Evolutionary conservation across 371 early-diverging fungal species (phyloP), one percentile per base, ranked within the genome.

Genomic region (Chytridiales sp.): DNA sequence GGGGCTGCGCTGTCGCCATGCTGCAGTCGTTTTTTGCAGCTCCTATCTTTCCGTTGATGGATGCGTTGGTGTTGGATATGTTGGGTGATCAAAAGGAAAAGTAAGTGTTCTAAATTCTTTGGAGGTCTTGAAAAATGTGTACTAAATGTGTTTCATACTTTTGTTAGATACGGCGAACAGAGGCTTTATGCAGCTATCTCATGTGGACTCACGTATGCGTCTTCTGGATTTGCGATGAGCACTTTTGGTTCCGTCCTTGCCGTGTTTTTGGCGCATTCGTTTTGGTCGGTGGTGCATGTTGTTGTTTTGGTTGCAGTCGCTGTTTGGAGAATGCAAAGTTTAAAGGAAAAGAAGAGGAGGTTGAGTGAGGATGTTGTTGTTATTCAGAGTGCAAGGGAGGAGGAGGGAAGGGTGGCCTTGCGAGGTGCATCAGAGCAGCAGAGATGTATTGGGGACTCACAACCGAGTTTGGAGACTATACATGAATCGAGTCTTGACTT

Each of bases 21-120:
- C n/a, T 22, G 15, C 52, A 51, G 22, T 51, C 52, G 4, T 51
- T 51, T 36, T 51, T 51, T 36, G 52, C 13, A 17, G 52, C 52
- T 3, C 52, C 52, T 3, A 11, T 51, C 6, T 51, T 51, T 24
- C 35, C 52, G 11, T 36, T 51, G 19, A 11, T 51, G n/a, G 52
- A 51, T 24, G 52, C 52, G n/a, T 22, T 51, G 35, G 36, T 51
- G 8, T 22, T 51, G 35, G 52, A 51, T 36, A 19, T 35, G 5
- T 24, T 51, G 5, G 52, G 36, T 9, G 38, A 51, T 4, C 36
- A 51, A 13, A 21, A 51, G 36, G 52, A 51, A n/a, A 17, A 32
- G 52, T 51, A 22, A 31, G 52, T 51, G 19, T 9, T n/a, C n/a
- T n/a, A n/a, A n/a, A 21, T 26, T 36, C 48, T 19, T 19, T 31